phyloP scores from a whole-genome alignment of 140 eudicot genomes.

The Stevia rebaudiana region DNA sequence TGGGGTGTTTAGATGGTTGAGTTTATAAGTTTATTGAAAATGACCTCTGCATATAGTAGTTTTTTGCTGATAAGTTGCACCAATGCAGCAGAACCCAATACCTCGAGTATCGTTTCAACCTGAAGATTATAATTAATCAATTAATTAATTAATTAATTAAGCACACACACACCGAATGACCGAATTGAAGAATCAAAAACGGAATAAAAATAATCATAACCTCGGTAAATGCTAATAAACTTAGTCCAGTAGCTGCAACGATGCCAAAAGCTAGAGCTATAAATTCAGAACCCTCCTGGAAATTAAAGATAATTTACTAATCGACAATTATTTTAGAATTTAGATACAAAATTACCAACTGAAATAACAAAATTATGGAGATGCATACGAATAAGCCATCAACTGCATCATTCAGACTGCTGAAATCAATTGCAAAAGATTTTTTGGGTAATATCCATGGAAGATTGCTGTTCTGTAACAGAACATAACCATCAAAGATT shows the following conservation, averaged over 20 bases:
- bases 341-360: neutral
- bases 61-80: conserved; percentile 82
- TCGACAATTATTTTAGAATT: no score
- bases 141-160: no score
- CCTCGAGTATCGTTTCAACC: conserved; percentile 85
- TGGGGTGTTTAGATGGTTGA: neutral
- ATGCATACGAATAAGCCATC: conserved; percentile 50
- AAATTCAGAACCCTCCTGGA: conserved; percentile 71
- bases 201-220: conserved; percentile 22
- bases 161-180: no score
- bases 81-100: conserved; percentile 83
- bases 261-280: conserved; percentile 48
- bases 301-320: no score
- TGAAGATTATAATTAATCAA: no score
- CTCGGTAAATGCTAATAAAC: conserved; percentile 82
- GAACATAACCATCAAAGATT: conserved; percentile 4
- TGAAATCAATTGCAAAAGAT: conserved; percentile 57
- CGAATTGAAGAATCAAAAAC: conserved; percentile 4
- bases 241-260: conserved; percentile 82
- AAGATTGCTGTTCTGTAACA: conserved; percentile 87
- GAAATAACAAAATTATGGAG: neutral
- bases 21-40: no score
- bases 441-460: conserved; percentile 85
- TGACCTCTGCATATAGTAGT: conserved; percentile 84
- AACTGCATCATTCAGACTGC: conserved; percentile 58